Base-by-base conservation (phyloP, 2,329 filamentous ascomycete genomes). In the Arachnomyces sp. region DNA sequence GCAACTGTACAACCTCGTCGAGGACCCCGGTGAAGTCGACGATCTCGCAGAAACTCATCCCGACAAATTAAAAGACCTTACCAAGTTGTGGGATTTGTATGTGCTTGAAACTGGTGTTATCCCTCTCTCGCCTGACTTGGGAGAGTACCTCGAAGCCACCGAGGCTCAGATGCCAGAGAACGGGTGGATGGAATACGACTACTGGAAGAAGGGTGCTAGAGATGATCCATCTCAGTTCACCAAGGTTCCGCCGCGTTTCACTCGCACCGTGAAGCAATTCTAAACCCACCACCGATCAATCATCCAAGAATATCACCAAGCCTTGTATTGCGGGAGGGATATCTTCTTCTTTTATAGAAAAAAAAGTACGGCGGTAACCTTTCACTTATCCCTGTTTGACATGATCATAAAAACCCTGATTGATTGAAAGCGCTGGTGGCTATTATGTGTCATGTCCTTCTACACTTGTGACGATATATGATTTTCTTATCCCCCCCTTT, bases 91-190 rank as follows among this genome's bases (percentile, higher is more conserved):
- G 74, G 71, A 78, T 45, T 65, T 71, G 44, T 78, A 78, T 56
- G 71, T 74, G 8, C 56, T 76, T 7, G 76, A 81, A 52, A 76
- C 72, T 0, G 76, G 76, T 2, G 74, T 80, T 1, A 65, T 78
- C n/a, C 75, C 75, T 17, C 57, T 80, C 31, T 73, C 72, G 37
- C 77, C 74, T 2, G 76, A 75, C 45, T 55, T 80, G 32, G 77
- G 77, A 0, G 61, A 71, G 2, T 80, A 73, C 62, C 62, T 81
- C 38, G 73, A 73, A 42, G 76, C 75, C 0, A 77, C 73, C 50
- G 77, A 81, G 56, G 75, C 72, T 44, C 76, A 80, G 65, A 80
- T 80, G 77, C 73, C 72, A 1, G 75, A 81, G 55, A 77, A 80
- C 52, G 74, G 71, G 5, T 80, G 75, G 77, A 79, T 80, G 60